These are phyloP conservation scores for Sclerotinia glacialis DNA, from an alignment of 2,329 filamentous ascomycete genomes.

Conservation along the genomic window DNA sequence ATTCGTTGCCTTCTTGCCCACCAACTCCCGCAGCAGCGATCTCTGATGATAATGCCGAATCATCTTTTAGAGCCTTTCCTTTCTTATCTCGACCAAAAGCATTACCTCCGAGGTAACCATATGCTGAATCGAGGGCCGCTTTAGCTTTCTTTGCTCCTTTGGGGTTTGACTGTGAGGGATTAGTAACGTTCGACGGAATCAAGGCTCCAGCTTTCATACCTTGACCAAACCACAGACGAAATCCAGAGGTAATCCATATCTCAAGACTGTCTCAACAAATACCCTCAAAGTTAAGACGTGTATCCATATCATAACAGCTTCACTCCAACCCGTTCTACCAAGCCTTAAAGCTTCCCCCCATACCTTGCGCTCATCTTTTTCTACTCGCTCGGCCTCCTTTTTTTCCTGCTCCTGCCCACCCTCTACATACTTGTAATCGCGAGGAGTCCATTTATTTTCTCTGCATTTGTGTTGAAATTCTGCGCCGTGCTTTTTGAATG, in stretches of 20 bases:
- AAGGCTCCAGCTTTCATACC: slow-evolving; percentile 50
- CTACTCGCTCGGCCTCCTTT: slow-evolving; percentile 77
- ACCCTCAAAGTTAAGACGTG: slow-evolving; percentile 88
- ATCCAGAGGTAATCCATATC: slow-evolving; percentile 88
- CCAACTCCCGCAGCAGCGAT: slow-evolving; percentile 73
- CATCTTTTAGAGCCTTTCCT: slow-evolving; percentile 86
- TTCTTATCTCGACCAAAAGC: slow-evolving; percentile 93
- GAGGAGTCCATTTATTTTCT: slow-evolving; percentile 90
- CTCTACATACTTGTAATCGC: slow-evolving; percentile 90
- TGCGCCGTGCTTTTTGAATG: slow-evolving; percentile 84
- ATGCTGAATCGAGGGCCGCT: slow-evolving; percentile 74
- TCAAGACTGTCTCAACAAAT: slow-evolving; percentile 96
- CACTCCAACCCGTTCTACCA: slow-evolving; percentile 89
- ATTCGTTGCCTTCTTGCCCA: slow-evolving; percentile 73
- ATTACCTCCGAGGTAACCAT: slow-evolving; percentile 91
- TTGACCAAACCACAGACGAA: slow-evolving; percentile 82
- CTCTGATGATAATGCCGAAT: slow-evolving; percentile 73
- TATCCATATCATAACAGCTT: slow-evolving; percentile 93
- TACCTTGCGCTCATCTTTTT: slow-evolving; percentile 82
- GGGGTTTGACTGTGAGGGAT: slow-evolving; percentile 63
- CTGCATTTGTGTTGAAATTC: slow-evolving; percentile 92
- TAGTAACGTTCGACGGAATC: slow-evolving; percentile 23
- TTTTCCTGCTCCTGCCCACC: slow-evolving; percentile 87
- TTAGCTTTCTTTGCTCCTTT: slow-evolving; percentile 80
- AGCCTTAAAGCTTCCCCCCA: slow-evolving; percentile 89